A percentile compares a stretch with the other conserved stretches of the same genome.
phyloP scores from a whole-genome alignment of 768 basidiomycete genomes.

The Lyophyllum shimeji region DNA sequence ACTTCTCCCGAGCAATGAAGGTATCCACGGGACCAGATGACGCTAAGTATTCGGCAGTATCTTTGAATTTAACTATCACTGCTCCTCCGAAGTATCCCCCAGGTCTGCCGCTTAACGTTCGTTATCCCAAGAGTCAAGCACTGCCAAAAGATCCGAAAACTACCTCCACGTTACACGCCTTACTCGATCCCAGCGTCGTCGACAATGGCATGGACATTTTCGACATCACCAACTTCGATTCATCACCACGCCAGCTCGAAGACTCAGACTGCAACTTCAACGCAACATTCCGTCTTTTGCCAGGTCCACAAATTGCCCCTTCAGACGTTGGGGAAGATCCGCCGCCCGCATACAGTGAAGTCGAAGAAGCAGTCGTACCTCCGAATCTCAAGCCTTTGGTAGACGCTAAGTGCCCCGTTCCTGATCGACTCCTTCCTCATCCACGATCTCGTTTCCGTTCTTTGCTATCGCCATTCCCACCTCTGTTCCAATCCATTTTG shows the following conservation, averaged over 20 bases:
- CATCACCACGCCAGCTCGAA: background rate
- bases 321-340: no score
- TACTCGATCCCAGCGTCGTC: background rate
- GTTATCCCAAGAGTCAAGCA: background rate
- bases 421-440: no score
- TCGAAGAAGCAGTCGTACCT: no score
- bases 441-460: no score
- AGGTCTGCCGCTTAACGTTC: background rate
- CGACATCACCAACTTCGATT: background rate
- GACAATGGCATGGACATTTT: background rate
- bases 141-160: background rate
- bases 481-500: no score
- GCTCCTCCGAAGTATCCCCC: background rate
- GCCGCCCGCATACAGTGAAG: no score
- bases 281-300: background rate
- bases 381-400: no score
- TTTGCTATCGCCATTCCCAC: no score
- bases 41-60: background rate
- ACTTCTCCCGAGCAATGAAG: background rate
- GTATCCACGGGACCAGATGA: background rate
- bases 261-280: background rate
- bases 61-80: background rate
- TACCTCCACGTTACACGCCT: background rate
- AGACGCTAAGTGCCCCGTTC: no score
- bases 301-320: no score